Base-by-base conservation (phyloP, 1,284 basidiomycete genomes). In the Cryptococcus sp. region DNA sequence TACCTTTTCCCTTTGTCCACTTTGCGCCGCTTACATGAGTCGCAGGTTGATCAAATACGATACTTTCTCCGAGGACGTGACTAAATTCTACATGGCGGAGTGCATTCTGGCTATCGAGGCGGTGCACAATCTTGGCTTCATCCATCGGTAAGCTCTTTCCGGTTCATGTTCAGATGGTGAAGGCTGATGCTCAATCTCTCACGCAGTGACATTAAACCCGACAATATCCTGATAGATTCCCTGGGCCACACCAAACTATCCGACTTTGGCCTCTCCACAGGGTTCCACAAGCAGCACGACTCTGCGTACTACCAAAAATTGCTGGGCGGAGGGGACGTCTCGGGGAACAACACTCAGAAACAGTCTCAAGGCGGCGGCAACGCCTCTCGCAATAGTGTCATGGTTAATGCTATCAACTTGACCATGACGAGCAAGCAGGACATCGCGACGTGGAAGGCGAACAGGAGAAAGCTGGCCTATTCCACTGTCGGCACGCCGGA, bases 381-480 rank as follows among this genome's bases (percentile, higher is more conserved):
- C 11, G 68, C 66, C 27, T 75, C 88, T 40, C 84, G 93, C 56
- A 97, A 97, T 75, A 93, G 90, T 65, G 93, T 97, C 51, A 93
- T 93, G 83, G 90, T 97, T 60, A 95, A 95, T 77, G 86, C 91
- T 10, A 96, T 97, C 75, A 91, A 96, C 73, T 82, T 97, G 59
- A 95, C 93, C 0, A 95, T 96, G 87, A 91, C 90, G 54, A 87
- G 87, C 71, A 87, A 86, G 73, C 91, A 96, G 73, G 90, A 93
- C 80, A 97, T 97, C 69, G 91, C 93, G 20, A 99, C 95, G 2
- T 99, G 95, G 95, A 99, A 99, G 78, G 94, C 95, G 5, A 99
- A 99, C 80, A 85, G 95, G 64, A 84, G 95, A 76, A 99, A 97
- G 81, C 82, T 99, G 61, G 95, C 95, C 2, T 99, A 94, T 77